Evolutionary conservation across 2,329 filamentous ascomycete genomes (phyloP), one percentile per base, ranked within the genome.

Genomic region (Fusarium lateritium): DNA sequence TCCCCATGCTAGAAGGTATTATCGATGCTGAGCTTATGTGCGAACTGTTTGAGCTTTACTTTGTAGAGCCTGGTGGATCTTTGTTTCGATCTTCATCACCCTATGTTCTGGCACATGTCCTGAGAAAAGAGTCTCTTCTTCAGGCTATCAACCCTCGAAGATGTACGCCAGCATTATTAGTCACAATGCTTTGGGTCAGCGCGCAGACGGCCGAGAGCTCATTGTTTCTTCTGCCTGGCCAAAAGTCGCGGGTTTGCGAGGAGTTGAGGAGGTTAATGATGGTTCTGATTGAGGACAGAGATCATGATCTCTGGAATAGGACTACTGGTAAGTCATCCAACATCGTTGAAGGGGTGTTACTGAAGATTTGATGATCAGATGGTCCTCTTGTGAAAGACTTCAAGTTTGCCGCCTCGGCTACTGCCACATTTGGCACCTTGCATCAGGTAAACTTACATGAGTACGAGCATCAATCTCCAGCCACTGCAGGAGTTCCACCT

Each of bases 201-300:
- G 51, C 51, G 3, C 51, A 54, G 22, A 54, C 51, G n/a, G 51
- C 51, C 1, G 51, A 54, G 42, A 54, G 51, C 19, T 54, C 51
- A 3, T 14, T 54, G 22, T 54, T 54, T 6, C 21, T 54, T 7
- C 28, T 54, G 2, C 51, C 51, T 0, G 51, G 51, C 4, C 51
- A 54, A 14, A 54, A 54, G 7, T 13, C 51, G 4, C 34, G 46
- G 5, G 51, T 54, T 3, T 54, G 51, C 3, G 51, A 54, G 46
- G 51, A 47, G 22, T 7, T 54, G 4, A 54, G 51, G 3, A 54
- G 47, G 14, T 8, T 49, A 10, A 49, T 54, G 42, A 54, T 54
- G 51, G 5, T n/a, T 1, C 4, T 54, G 1, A 54, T 54, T 1
- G 40, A 49, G 9, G 51, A n/a, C 1, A 54, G 51, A 13, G 51